phyloP scores from a whole-genome alignment of 306 rosid genomes.

The Crataegus laevigata region DNA sequence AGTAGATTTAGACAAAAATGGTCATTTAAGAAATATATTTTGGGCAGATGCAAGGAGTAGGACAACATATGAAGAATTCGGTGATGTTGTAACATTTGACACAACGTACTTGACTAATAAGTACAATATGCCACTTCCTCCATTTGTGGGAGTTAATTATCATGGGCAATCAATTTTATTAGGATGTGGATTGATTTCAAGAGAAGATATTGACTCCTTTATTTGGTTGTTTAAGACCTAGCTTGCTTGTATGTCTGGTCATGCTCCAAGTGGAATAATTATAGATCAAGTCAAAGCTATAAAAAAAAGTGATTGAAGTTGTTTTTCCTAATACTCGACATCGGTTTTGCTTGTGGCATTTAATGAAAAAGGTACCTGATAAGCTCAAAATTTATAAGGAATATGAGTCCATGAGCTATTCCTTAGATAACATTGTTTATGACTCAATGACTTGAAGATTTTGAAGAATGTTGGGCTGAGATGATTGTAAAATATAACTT shows the following conservation, averaged over 20 bases:
- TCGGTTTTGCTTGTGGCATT: neutral
- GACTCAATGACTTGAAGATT: neutral
- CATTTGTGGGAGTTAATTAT: neutral
- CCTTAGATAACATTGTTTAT: neutral
- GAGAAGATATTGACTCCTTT: neutral
- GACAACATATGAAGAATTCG: neutral
- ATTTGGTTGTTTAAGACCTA: neutral
- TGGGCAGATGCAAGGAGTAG: too few species aligned
- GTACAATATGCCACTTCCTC: neutral
- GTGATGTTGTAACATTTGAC: neutral
- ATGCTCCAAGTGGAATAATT: constrained; percentile 11
- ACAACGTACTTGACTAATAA: neutral
- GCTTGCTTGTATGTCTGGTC: neutral
- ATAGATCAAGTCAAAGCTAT: constrained; percentile 2
- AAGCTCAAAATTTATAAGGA: neutral
- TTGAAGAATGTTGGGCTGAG: neutral
- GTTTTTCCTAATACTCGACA: constrained; percentile 1
- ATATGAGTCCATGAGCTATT: neutral
- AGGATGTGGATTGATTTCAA: neutral
- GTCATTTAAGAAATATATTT: too few species aligned
- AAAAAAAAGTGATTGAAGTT: neutral
- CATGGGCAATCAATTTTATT: neutral
- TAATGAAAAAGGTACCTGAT: neutral
- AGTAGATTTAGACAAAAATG: neutral
- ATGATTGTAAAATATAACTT: neutral